phyloP scores from a whole-genome alignment of 2,329 filamentous ascomycete species.

The Tolypocladium tundrense region DNA sequence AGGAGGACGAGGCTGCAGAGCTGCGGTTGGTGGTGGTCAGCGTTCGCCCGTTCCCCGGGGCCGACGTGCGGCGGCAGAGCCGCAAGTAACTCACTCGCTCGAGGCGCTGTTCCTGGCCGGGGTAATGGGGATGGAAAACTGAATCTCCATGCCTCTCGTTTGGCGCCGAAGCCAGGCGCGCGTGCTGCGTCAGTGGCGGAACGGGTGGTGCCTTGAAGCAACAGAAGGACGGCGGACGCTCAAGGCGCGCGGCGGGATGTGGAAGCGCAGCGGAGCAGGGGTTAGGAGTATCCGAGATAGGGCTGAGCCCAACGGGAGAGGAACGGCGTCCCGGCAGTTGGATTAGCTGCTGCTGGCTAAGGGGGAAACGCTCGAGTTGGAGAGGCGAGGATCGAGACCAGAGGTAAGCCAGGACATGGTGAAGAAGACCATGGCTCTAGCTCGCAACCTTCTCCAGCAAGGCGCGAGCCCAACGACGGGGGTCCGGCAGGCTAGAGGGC shows the following conservation, averaged over 20 bases:
- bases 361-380: background rate
- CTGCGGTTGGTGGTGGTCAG: background rate
- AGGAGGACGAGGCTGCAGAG: background rate
- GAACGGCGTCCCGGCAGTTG: background rate
- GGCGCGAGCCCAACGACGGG: background rate
- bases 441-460: background rate
- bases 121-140: conserved; percentile 23
- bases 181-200: background rate
- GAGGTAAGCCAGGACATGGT: background rate
- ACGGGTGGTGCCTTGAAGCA: background rate
- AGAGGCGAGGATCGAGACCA: background rate
- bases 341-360: background rate
- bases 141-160: conserved; percentile 22
- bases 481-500: background rate
- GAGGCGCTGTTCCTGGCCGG: conserved; percentile 7
- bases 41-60: background rate
- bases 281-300: background rate
- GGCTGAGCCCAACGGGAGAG: background rate
- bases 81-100: background rate
- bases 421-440: background rate
- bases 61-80: background rate
- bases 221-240: background rate
- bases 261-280: background rate
- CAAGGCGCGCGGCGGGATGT: background rate
- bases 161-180: background rate